A percentile compares a stretch with the other conserved stretches of the same genome.
These are phyloP conservation scores for Angophora floribunda DNA, from an alignment of 345 rosid genomes.

Conservation along the genomic window DNA sequence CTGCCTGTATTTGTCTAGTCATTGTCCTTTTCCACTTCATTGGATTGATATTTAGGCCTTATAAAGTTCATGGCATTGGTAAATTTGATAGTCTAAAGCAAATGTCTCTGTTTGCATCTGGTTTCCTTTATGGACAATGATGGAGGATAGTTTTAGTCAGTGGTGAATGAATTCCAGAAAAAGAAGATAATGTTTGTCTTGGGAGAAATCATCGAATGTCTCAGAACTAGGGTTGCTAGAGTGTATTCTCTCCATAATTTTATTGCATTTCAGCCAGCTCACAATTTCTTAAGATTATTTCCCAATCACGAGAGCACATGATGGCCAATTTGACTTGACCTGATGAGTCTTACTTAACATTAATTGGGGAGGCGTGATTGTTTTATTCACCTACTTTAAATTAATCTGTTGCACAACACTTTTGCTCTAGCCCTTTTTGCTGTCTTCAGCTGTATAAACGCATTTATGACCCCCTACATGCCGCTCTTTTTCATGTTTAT, in stretches of 20 bases:
- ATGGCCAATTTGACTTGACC: background rate
- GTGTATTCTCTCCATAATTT: background rate
- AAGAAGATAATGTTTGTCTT: background rate
- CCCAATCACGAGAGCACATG: background rate
- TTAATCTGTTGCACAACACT: background rate
- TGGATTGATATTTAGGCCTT: background rate
- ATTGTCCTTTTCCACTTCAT: background rate
- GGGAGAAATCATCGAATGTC: background rate
- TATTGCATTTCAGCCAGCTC: background rate
- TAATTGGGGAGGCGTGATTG: background rate
- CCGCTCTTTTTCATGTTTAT: background rate
- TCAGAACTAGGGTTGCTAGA: background rate
- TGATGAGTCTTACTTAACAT: background rate
- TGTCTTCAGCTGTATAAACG: background rate
- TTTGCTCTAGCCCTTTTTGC: background rate
- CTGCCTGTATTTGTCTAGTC: background rate
- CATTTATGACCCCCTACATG: background rate
- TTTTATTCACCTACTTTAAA: background rate
- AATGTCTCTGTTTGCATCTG: background rate
- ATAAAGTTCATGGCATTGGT: background rate
- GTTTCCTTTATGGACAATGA: background rate
- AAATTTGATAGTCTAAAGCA: background rate
- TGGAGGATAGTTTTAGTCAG: background rate
- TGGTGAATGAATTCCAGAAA: background rate
- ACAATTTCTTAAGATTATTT: background rate